Base-by-base conservation (phyloP, 2,329 filamentous ascomycete genomes). In the Pyrenophora seminiperda region DNA sequence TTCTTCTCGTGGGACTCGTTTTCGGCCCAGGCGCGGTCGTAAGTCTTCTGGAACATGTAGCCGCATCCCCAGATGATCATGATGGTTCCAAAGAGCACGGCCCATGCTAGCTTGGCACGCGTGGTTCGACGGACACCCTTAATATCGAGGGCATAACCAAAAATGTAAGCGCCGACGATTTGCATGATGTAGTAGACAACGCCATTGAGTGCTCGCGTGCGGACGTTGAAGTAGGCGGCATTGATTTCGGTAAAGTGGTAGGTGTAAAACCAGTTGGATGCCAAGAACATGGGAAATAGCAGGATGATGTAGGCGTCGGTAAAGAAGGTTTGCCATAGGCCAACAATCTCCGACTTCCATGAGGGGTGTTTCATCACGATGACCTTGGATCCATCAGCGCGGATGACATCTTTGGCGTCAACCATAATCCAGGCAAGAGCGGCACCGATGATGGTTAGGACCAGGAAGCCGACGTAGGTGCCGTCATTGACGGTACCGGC, bases 291-390 rank as follows among this genome's bases (percentile, higher is more conserved):
- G 66, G 89, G 89, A 76, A 91, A 94, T 20, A 93, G 80, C 14
- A 87, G 73, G 47, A 92, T 56, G 63, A 94, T 87, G 75, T 87
- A 92, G 5, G 84, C 84, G 61, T 94, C 88, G 24, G 79, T 79
- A 41, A 76, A 75, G 48, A 96, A 75, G 0, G 88, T 90, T 71
- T 94, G 82, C 72, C 81, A 87, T 2, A 96, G 83, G 47, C 91
- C 91, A 14, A 82, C 57, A 54, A 96, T 73, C 75, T 96, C 91
- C 3, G 88, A 86, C 66, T 84, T 83, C 89, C 89, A 95, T 42
- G 88, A 89, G 3, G 91, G 91, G 73, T 95, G 89, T 78, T 94
- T 93, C 88, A 93, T 95, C 56, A 92, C 75, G 56, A 96, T 91
- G 67, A 96, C 85, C 51, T 84, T 76, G 50, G 88, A 88, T 50